phyloP scores from a whole-genome alignment of 768 basidiomycete species.

The Termitomyces heimii region DNA sequence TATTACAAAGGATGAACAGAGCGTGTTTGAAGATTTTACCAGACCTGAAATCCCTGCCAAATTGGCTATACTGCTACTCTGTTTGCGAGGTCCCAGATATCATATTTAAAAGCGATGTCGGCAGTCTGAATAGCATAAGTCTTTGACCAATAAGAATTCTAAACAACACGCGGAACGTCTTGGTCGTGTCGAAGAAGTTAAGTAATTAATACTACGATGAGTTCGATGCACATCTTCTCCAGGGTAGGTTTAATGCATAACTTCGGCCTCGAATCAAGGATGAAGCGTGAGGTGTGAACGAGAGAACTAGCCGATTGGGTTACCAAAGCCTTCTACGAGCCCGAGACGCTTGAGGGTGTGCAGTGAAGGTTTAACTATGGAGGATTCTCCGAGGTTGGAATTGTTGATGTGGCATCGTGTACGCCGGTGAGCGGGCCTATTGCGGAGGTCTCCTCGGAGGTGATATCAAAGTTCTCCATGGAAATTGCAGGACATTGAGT shows the following conservation, averaged over 20 bases:
- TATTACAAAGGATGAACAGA: background rate
- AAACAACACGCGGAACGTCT: background rate
- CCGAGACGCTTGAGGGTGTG: slow-evolving; percentile 1
- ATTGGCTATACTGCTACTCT: background rate
- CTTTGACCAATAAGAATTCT: background rate
- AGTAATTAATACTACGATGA: background rate
- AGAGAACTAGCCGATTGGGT: slow-evolving; percentile 2
- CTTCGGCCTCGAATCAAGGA: background rate
- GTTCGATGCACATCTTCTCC: background rate
- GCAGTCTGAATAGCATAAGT: background rate
- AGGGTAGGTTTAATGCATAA: background rate
- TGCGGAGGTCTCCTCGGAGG: background rate
- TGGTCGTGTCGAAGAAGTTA: background rate
- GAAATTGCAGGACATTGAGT: background rate
- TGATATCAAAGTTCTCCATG: background rate
- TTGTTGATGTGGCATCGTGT: background rate
- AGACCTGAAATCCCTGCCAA: background rate
- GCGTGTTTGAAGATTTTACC: background rate
- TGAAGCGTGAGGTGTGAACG: slow-evolving; percentile 3
- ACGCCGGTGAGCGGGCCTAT: background rate
- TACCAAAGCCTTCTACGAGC: background rate
- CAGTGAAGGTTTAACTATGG: background rate
- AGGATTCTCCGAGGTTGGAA: background rate
- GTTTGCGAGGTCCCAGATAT: background rate
- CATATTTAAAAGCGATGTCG: background rate